Evolutionary conservation across 23 red algal species (phyloP).

Genomic region (Gracilaria gracilis): DNA sequence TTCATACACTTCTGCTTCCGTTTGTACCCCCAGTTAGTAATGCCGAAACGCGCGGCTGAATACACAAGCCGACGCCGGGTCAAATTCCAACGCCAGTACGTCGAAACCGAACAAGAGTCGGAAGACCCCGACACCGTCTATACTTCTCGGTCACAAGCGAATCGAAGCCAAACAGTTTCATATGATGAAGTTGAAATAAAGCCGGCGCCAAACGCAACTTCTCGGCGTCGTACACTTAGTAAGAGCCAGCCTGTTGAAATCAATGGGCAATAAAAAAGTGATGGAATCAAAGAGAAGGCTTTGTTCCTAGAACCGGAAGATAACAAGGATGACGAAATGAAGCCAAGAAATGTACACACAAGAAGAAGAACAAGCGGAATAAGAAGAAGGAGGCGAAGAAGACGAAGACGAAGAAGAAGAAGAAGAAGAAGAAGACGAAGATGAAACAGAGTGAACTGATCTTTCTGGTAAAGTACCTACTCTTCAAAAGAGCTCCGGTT

Average conservation of each 20-base stretch:
- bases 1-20: background rate
- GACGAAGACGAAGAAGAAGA: background rate
- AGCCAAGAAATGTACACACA: background rate
- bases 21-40: background rate
- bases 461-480: background rate
- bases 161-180: background rate
- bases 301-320: background rate
- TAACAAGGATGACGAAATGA: background rate
- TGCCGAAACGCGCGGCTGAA: background rate
- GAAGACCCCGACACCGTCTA: background rate
- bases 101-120: background rate
- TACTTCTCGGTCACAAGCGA: background rate
- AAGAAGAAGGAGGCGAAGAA: constrained; percentile 24
- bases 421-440: constrained; percentile 42
- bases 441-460: constrained; percentile 5
- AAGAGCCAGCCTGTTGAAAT: background rate
- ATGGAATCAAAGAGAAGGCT: background rate
- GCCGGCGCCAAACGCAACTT: constrained; percentile 4
- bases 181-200: constrained; percentile 18
- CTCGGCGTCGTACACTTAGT: background rate
- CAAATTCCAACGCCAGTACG: constrained; percentile 1
- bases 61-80: background rate
- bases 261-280: background rate
- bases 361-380: background rate
- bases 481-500: constrained; percentile 37